phyloP scores from a whole-genome alignment of 306 rosid species.

The Delonix regia region DNA sequence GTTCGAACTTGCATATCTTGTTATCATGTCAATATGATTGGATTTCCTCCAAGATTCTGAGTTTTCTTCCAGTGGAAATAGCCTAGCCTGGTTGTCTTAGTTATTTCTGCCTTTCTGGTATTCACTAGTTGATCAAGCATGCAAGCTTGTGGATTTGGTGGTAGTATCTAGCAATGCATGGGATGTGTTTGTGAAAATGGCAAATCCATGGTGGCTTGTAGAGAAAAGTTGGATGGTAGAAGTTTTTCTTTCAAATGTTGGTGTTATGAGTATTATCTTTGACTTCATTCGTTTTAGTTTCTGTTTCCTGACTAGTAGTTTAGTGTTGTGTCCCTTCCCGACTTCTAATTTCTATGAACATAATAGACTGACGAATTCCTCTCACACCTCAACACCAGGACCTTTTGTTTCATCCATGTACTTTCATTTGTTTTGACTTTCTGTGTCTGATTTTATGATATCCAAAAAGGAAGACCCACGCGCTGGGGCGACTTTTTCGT shows the following conservation, averaged over 20 bases:
- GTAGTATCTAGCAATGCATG: not conserved
- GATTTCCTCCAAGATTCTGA: not conserved
- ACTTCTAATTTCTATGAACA: not conserved
- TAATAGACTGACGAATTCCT: not conserved
- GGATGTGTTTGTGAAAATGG: not conserved
- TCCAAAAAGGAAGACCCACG: not conserved
- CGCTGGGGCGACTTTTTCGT: not conserved
- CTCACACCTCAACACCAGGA: not conserved
- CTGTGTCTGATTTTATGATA: not conserved
- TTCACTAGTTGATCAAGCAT: not conserved
- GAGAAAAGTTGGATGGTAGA: not conserved
- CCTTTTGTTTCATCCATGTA: not conserved
- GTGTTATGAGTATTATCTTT: not conserved
- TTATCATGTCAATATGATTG: not conserved
- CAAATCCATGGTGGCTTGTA: not conserved
- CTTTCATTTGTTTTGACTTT: not conserved
- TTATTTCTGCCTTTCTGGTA: not conserved
- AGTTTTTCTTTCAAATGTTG: not conserved
- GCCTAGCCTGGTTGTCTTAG: not conserved
- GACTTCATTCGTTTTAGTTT: not conserved
- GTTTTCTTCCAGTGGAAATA: not conserved
- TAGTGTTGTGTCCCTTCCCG: not conserved
- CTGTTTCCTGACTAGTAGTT: not conserved
- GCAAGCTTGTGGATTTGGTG: not conserved
- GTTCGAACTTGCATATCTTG: conserved; percentile 25